Percentiles rank a stretch among this genome's conserved stretches.
Evolutionary conservation across 352 stramenopile genomes (phyloP).

Genomic region (Phytophthora brassicae): DNA sequence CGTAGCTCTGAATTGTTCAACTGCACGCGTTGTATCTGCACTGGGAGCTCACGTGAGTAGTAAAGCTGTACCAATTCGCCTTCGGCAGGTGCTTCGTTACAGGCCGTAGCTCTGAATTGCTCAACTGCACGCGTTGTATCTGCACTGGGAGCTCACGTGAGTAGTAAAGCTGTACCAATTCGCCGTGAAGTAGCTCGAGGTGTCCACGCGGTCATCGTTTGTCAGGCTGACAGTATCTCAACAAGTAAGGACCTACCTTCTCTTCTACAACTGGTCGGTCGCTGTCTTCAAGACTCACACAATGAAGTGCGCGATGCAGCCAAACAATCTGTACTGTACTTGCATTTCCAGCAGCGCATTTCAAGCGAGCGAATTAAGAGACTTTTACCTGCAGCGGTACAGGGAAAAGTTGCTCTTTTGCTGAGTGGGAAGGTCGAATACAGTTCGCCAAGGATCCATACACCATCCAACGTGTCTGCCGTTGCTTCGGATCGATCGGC

Average conservation of each 20-base stretch:
- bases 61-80: constrained; percentile 51
- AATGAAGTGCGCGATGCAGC: constrained; percentile 74
- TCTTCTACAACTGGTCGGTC: constrained; percentile 54
- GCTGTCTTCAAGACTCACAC: constrained; percentile 71
- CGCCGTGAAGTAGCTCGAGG: constrained; percentile 60
- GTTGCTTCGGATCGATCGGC: background rate
- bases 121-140: constrained; percentile 48
- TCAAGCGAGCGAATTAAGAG: constrained; percentile 55
- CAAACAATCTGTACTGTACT: constrained; percentile 62
- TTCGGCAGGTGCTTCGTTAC: constrained; percentile 47
- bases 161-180: constrained; percentile 52
- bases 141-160: constrained; percentile 42
- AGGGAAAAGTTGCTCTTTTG: constrained; percentile 56
- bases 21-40: constrained; percentile 42
- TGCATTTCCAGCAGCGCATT: constrained; percentile 43
- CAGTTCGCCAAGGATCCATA: constrained; percentile 12
- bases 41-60: constrained; percentile 43
- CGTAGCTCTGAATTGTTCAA: constrained; percentile 61
- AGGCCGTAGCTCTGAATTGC: constrained; percentile 57
- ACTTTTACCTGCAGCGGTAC: constrained; percentile 41
- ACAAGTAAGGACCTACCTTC: constrained; percentile 41
- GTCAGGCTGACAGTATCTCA: constrained; percentile 35
- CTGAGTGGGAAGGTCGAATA: constrained; percentile 33
- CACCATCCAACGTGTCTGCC: background rate
- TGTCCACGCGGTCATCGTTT: constrained; percentile 53